Conservation (phyloP, 768 basidiomycete species). For the Pleurotus ostreatus region DNA sequence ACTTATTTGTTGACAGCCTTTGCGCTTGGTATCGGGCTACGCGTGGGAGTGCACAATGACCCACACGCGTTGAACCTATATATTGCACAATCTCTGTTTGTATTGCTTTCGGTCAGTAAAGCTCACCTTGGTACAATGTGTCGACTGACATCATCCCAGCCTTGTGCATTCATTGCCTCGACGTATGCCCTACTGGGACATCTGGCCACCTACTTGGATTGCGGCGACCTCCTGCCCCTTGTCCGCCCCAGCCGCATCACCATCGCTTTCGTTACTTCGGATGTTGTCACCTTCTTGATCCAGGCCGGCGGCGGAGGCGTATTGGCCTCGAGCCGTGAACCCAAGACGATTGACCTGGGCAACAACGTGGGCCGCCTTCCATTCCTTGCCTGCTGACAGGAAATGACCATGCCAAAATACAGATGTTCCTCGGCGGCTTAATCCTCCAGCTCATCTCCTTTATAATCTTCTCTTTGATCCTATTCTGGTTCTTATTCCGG, state of each 20-base stretch:
- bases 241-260: conserved; percentile 37
- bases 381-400: background rate
- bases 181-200: conserved; percentile 51
- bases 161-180: conserved; percentile 57
- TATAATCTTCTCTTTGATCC: conserved; percentile 33
- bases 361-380: conserved; percentile 20
- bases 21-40: background rate
- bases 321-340: conserved; percentile 17
- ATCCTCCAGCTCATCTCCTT: conserved; percentile 42
- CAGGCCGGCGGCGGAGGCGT: conserved; percentile 40
- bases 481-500: conserved; percentile 33
- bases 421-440: conserved; percentile 45
- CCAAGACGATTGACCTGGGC: conserved; percentile 16
- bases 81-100: background rate
- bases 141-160: conserved; percentile 23
- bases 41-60: background rate
- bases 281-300: conserved; percentile 49
- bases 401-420: background rate
- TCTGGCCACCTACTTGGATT: conserved; percentile 36
- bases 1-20: background rate
- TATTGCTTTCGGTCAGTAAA: conserved; percentile 4
- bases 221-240: conserved; percentile 31
- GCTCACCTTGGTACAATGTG: background rate
- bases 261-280: conserved; percentile 44
- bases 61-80: background rate